Percentiles rank a stretch among this genome's conserved stretches.
phyloP scores from a whole-genome alignment of 768 basidiomycete genomes.

The Trametes cinnabarina region DNA sequence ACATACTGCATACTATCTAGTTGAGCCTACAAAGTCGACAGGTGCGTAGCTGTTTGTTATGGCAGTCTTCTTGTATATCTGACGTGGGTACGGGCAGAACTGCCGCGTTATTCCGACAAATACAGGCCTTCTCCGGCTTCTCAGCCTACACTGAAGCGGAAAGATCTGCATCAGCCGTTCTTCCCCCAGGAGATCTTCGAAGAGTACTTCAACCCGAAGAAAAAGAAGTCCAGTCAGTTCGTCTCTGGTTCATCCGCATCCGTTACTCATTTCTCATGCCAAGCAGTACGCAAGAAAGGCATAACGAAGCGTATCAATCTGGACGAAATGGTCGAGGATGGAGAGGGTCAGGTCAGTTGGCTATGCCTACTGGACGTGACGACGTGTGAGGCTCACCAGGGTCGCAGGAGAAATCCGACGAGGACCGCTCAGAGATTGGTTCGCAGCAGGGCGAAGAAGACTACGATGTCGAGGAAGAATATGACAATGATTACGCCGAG shows the following conservation, averaged over 20 bases:
- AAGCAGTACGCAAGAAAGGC: conserved; percentile 29
- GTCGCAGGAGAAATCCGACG: conserved; percentile 68
- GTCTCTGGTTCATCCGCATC: too few relatives aligned
- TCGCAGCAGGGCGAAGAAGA: conserved; percentile 68
- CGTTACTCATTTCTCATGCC: too few relatives aligned
- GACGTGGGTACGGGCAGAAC: conserved; percentile 42
- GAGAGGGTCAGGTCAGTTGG: conserved; percentile 49
- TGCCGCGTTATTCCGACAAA: conserved; percentile 83
- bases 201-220: conserved; percentile 75
- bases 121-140: conserved; percentile 61
- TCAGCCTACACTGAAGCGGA: conserved; percentile 66
- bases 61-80: background rate
- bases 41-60: conserved; percentile 41
- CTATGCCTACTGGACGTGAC: background rate
- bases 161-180: conserved; percentile 70
- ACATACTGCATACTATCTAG: conserved; percentile 71
- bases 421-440: conserved; percentile 65
- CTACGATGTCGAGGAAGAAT: conserved; percentile 87
- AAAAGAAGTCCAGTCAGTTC: conserved; percentile 36
- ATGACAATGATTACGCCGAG: conserved; percentile 88
- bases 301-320: conserved; percentile 52
- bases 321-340: conserved; percentile 66
- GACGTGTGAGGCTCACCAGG: too few relatives aligned
- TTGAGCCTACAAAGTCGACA: conserved; percentile 65
- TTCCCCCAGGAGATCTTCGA: conserved; percentile 79